phyloP scores from a whole-genome alignment of 2,329 filamentous ascomycete species.

The Curvularia eragrostidis region DNA sequence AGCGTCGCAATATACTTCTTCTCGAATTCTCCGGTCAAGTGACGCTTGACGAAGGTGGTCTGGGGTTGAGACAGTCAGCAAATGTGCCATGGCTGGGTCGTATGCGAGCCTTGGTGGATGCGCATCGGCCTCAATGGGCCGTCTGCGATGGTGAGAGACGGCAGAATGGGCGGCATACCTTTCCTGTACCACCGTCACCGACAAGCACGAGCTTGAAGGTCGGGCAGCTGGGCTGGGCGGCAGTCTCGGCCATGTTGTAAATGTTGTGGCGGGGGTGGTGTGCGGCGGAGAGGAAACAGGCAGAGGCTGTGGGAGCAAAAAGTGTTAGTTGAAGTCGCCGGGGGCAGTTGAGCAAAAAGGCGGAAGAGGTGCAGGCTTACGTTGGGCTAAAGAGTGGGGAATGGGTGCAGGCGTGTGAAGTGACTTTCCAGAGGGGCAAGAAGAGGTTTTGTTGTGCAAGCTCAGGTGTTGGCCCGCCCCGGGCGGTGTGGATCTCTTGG shows the following conservation, averaged over 20 bases:
- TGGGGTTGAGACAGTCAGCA: conserved; percentile 55
- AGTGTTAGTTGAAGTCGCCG: conserved; percentile 28
- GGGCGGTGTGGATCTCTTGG: conserved; percentile 37
- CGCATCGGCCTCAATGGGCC: neutral
- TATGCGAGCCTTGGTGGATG: conserved; percentile 1
- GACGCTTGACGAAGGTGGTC: conserved; percentile 99
- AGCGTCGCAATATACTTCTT: conserved; percentile 99
- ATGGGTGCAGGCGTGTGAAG: conserved; percentile 32
- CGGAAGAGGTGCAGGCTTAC: conserved; percentile 29
- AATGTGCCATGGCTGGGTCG: conserved; percentile 1
- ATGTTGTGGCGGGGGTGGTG: conserved; percentile 43
- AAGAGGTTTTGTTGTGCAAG: conserved; percentile 46
- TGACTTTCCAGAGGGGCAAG: conserved; percentile 42
- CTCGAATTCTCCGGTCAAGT: conserved; percentile 99
- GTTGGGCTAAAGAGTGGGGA: conserved; percentile 38
- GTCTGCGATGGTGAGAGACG: conserved; percentile 4
- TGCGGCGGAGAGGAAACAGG: conserved; percentile 31
- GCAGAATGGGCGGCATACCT: conserved; percentile 68
- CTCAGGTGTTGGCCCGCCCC: conserved; percentile 38
- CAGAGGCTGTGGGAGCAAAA: conserved; percentile 28
- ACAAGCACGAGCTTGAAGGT: conserved; percentile 99
- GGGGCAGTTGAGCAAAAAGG: conserved; percentile 15
- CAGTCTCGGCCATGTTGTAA: conserved; percentile 61
- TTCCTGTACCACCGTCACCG: conserved; percentile 98
- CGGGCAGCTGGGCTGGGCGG: conserved; percentile 65